A percentile compares a stretch with the other conserved stretches of the same genome.
phyloP scores from a whole-genome alignment of 768 basidiomycete genomes.

The Cubamyces lactineus region DNA sequence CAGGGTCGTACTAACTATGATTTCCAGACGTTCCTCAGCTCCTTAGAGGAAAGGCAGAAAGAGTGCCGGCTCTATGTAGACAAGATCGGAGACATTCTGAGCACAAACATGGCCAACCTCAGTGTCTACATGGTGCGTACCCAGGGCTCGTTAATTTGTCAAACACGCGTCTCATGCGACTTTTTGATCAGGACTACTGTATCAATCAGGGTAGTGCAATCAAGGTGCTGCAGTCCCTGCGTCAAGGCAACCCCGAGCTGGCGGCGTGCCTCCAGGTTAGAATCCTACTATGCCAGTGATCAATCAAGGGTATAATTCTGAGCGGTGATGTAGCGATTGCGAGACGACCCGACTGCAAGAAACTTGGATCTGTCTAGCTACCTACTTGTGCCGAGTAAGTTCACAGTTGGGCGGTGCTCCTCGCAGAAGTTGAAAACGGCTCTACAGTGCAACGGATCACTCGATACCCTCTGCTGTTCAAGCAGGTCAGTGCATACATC shows the following conservation, averaged over 20 bases:
- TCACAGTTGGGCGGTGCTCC: background rate
- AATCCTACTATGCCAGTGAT: background rate
- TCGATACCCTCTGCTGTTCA: constrained; percentile 88
- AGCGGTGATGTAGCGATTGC: constrained; percentile 53
- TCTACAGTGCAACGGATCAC: constrained; percentile 90
- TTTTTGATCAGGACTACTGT: constrained; percentile 71
- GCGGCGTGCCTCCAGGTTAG: constrained; percentile 68
- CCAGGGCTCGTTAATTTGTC: background rate
- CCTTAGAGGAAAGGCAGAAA: constrained; percentile 89
- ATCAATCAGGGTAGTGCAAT: constrained; percentile 83
- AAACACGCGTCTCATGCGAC: background rate
- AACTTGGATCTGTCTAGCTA: constrained; percentile 91
- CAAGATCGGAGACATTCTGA: constrained; percentile 82
- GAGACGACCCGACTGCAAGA: constrained; percentile 76
- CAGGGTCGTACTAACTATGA: background rate
- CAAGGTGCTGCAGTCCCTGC: constrained; percentile 72
- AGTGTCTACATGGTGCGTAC: constrained; percentile 71
- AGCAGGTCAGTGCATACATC: constrained; percentile 52
- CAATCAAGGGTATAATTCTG: too few relatives aligned
- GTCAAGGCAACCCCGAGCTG: constrained; percentile 68
- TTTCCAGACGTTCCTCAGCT: constrained; percentile 76
- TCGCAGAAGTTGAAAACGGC: background rate
- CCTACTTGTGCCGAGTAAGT: constrained; percentile 85
- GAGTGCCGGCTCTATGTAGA: constrained; percentile 92
- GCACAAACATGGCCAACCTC: constrained; percentile 76